Base-by-base conservation (phyloP, 2,329 filamentous ascomycete genomes). In the Fusarium pseudonygamai region DNA sequence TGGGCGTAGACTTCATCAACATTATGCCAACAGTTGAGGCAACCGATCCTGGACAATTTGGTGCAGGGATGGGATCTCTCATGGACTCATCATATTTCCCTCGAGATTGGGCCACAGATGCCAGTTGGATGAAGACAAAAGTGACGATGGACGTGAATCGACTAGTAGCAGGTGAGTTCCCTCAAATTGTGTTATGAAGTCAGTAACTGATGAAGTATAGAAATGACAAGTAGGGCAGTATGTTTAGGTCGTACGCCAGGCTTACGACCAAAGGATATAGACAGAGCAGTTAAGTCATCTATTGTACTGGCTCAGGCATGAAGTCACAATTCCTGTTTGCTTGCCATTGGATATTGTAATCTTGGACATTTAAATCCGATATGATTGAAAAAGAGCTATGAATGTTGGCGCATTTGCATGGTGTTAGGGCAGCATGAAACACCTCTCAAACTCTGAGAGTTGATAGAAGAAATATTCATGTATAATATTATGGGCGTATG, bases 181-280 rank as follows among this genome's bases (percentile, higher is more conserved):
- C 12, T 36, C 11, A 20, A 22, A 10, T 15, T n/a, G 12, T n/a
- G 1, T 26, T 8, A 7, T 32, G 3, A 13, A 24, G 9, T 6
- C 14, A 15, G 14, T 34, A 34, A 50, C 59, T 76, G 49, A 77
- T 34, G 4, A 9, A 16, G n/a, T 10, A 30, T 50, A 85, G 83
- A 85, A 77, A 71, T 85, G 50, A 77, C 79, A 1, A 62, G 66
- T 6, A 78, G 66, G 20, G 80, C 82, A 22, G 79, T 85, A 12
- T 85, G 83, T 45, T 70, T 85, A 13, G 84, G 83, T 14, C 77
- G 82, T 10, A 79, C 79, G 5, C 83, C 84, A 1, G 84, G 82
- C 1, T 66, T 85, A 15, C 79, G 83, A 12, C 81, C 82, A 2
- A 81, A 78, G 43, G 83, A 85, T 47, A 72, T 85, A 3, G 73